Evolutionary conservation across 805 yeast species (phyloP).

Genomic region (Debaryomyces maramus): DNA sequence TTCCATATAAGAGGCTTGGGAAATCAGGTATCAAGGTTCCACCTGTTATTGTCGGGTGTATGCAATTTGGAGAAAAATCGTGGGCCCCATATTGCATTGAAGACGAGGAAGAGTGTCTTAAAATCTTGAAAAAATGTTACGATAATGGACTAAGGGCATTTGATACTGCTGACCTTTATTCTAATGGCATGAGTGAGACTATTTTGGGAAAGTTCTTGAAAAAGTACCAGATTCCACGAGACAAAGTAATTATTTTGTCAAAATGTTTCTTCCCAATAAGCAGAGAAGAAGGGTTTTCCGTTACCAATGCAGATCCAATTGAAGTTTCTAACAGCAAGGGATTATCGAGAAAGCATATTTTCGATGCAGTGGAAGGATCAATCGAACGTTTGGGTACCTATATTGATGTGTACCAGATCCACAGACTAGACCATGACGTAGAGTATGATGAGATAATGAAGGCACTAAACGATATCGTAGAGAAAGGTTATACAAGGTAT

Average conservation of each 20-base stretch:
- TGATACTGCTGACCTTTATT: constrained; percentile 24
- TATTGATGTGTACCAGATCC: constrained; percentile 58
- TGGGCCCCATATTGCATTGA: constrained; percentile 36
- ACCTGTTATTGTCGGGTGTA: constrained; percentile 53
- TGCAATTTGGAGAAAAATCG: constrained; percentile 46
- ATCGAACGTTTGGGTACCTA: constrained; percentile 52
- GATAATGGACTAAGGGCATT: constrained; percentile 21
- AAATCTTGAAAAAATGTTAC: constrained; percentile 23
- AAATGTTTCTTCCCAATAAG: constrained; percentile 15
- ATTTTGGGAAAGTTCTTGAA: constrained; percentile 19
- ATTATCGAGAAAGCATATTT: constrained; percentile 42
- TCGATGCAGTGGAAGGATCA: constrained; percentile 44
- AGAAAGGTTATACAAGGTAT: too few species aligned
- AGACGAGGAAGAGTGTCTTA: constrained; percentile 26
- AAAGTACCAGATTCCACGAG: constrained; percentile 21
- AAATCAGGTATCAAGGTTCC: constrained; percentile 50
- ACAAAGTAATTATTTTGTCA: constrained; percentile 20
- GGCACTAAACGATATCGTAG: too few species aligned
- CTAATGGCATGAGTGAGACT: constrained; percentile 19
- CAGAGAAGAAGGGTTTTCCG: background rate
- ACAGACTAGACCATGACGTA: constrained; percentile 53
- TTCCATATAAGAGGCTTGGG: too few species aligned
- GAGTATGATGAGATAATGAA: too few species aligned
- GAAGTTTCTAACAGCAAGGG: constrained; percentile 37
- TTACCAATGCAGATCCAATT: background rate